Evolutionary conservation across 139 green algal genomes (phyloP).

Genomic region (Closterium sp.): DNA sequence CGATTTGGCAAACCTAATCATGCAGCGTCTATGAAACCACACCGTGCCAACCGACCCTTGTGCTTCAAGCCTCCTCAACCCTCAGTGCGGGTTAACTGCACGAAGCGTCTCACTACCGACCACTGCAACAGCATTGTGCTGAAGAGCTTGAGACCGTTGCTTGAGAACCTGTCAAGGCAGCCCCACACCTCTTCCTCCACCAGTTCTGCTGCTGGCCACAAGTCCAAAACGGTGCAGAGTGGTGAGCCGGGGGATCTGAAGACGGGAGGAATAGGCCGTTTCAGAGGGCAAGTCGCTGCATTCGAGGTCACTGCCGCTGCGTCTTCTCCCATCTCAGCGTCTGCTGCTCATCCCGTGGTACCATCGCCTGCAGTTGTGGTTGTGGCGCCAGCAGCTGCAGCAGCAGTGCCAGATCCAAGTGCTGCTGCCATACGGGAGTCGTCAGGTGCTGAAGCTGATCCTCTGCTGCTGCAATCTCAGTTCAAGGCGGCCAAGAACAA

Average conservation of each 20-base stretch:
- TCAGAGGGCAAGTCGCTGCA: neutral
- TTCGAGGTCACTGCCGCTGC: neutral
- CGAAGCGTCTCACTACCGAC: neutral
- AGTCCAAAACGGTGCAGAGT: neutral
- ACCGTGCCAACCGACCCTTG: neutral
- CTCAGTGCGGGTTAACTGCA: neutral
- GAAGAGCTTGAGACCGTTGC: neutral
- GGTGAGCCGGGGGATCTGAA: neutral
- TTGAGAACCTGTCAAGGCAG: neutral
- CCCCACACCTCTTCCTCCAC: neutral
- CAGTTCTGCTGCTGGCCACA: too few relatives aligned
- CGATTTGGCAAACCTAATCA: neutral
- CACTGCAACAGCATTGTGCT: neutral
- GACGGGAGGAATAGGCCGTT: neutral
- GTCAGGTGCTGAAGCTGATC: neutral
- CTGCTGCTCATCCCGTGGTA: too few relatives aligned
- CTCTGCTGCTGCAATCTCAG: neutral
- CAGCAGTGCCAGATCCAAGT: neutral
- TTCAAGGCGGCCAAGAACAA: too few relatives aligned
- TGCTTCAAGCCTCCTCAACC: neutral
- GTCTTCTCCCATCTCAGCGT: neutral
- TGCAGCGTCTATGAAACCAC: neutral
- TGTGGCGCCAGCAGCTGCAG: too few relatives aligned
- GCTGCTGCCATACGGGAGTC: neutral
- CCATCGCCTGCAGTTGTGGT: too few relatives aligned